phyloP scores from a whole-genome alignment of 1,284 basidiomycete species.

The Fomitopsis pinicola region DNA sequence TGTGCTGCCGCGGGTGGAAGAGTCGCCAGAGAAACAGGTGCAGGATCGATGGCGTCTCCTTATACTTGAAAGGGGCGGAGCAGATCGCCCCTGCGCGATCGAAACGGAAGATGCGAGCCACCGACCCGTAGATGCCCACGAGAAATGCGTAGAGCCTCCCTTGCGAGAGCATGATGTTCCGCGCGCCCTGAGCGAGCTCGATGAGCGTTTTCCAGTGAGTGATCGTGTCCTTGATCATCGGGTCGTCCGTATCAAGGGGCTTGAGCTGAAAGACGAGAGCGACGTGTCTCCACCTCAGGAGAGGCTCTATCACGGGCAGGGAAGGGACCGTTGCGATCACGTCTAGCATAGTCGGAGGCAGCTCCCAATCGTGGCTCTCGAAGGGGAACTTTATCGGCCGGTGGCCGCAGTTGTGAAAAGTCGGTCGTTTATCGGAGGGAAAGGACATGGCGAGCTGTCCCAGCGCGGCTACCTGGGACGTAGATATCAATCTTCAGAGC shows the following conservation, averaged over 20 bases:
- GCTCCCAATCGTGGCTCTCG: neutral
- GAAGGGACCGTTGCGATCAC: neutral
- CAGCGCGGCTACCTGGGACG: neutral
- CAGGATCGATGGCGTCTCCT: neutral
- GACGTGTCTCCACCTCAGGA: neutral
- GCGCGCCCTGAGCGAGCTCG: slow-evolving; percentile 6
- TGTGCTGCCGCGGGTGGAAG: neutral
- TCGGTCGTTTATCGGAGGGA: neutral
- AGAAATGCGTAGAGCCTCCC: slow-evolving; percentile 9
- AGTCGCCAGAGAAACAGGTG: neutral
- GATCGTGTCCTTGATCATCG: neutral
- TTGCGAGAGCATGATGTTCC: slow-evolving; percentile 10
- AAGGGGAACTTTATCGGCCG: neutral
- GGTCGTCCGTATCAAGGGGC: neutral
- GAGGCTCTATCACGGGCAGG: neutral
- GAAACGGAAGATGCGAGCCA: slow-evolving; percentile 8
- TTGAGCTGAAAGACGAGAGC: neutral
- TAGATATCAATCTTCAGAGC: neutral
- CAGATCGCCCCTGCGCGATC: slow-evolving; percentile 5
- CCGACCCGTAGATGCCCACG: slow-evolving; percentile 11
- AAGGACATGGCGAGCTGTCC: neutral
- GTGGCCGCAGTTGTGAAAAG: neutral
- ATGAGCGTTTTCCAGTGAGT: neutral
- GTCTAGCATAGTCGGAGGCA: neutral
- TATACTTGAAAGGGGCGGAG: neutral